Percentiles rank a stretch among this genome's conserved stretches.
Evolutionary conservation across 2,329 filamentous ascomycete species (phyloP).

Genomic region (Hymenoscyphus fructigenus): DNA sequence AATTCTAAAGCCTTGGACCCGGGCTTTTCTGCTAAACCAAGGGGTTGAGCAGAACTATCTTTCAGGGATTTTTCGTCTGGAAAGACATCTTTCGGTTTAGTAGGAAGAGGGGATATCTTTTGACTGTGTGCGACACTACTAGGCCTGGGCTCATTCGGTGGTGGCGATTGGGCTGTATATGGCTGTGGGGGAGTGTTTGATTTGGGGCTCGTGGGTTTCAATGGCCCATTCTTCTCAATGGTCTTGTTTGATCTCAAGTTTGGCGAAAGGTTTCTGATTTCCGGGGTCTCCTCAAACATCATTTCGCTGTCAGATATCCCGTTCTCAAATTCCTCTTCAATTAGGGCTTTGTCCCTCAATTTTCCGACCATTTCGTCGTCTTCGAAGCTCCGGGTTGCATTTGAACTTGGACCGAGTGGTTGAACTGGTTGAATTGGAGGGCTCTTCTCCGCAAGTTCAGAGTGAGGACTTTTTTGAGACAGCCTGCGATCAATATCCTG

Average conservation of each 20-base stretch:
- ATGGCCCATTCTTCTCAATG: not conserved
- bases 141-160: not conserved
- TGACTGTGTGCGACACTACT: not conserved
- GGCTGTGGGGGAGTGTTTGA: not conserved
- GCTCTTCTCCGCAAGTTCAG: not conserved
- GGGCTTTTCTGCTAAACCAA: not conserved
- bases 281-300: not conserved
- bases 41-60: not conserved
- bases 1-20: not conserved
- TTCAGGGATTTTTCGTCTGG: not conserved
- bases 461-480: conserved; percentile 14
- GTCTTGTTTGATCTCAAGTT: not conserved
- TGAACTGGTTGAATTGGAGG: not conserved
- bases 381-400: not conserved
- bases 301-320: not conserved
- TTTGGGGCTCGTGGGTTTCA: not conserved
- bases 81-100: not conserved
- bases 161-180: not conserved
- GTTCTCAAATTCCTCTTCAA: not conserved
- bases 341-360: not conserved
- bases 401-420: not conserved
- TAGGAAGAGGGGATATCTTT: not conserved
- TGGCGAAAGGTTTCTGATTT: not conserved
- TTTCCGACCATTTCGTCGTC: not conserved
- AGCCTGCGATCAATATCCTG: conserved; percentile 24